Base-by-base conservation (phyloP, 495 filamentous ascomycete species). In the Clavariopsis aquatica region DNA sequence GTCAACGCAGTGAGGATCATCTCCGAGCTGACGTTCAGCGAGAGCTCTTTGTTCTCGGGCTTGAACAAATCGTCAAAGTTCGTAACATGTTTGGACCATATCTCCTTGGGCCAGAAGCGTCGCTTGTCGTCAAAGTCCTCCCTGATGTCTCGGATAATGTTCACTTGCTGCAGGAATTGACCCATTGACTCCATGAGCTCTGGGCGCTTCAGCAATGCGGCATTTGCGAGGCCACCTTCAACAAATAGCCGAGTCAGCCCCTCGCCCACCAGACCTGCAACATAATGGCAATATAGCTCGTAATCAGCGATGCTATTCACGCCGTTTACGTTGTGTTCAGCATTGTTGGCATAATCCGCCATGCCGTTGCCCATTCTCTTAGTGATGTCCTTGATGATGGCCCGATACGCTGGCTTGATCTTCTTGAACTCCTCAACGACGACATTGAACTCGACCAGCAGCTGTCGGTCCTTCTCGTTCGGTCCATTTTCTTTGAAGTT, bases 361-460 rank as follows among this genome's bases (percentile, higher is more conserved):
- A 98, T 98, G 62, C 94, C 94, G 69, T 97, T 90, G 67, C 93
- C 93, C 94, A 98, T 98, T 78, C 92, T 89, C 66, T 89, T 79
- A 13, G 92, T 89, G 74, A 98, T 97, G 69, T 98, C 95, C 79
- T 89, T 90, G 76, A 98, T 93, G 73, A 97, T 93, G 17, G 76
- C 84, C 72, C 83, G 82, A 77, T 98, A 98, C 45, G 81, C 82
- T 58, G 87, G 85, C 79, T 97, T 94, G 73, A 96, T 81, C 76
- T 93, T 91, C 78, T 87, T 89, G 75, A 92, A 90, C 82, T 98
- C 95, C 51, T 82, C 80, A 60, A 96, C 84, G 64, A 98, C 85
- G 68, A 86, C 83, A 74, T 94, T 81, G 76, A 98, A 98, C 78
- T 96, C 85, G 49, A 97, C 92, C 54, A 96, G 85, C 64, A 98